These are phyloP conservation scores for Curvularia sp. DNA, from an alignment of 2,329 filamentous ascomycete species.

Conservation along the genomic window DNA sequence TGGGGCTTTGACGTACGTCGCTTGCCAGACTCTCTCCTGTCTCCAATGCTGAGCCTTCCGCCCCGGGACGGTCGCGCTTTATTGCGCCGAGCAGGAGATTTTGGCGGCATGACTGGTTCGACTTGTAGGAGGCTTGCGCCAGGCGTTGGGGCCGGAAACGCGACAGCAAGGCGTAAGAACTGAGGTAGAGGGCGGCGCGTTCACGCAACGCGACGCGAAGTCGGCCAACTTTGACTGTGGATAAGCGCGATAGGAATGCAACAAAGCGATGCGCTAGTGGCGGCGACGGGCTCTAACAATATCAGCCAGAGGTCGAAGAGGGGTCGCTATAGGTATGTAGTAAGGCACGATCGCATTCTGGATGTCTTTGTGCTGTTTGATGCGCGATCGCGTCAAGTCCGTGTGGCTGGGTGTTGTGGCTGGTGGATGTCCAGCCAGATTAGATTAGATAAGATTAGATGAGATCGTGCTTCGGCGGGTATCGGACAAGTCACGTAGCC, in stretches of 20 bases:
- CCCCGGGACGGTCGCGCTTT: slow-evolving; percentile 45
- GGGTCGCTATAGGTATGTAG: slow-evolving; percentile 14
- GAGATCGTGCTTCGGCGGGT: background rate
- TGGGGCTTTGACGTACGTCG: slow-evolving; percentile 24
- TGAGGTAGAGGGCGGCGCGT: slow-evolving; percentile 7
- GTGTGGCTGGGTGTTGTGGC: slow-evolving; percentile 39
- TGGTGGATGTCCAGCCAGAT: slow-evolving; percentile 17
- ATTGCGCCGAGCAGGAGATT: slow-evolving; percentile 38
- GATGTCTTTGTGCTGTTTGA: slow-evolving; percentile 15
- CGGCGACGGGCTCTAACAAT: background rate
- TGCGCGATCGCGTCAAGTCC: slow-evolving; percentile 11
- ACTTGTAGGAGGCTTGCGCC: background rate
- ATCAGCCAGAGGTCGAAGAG: background rate
- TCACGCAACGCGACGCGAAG: slow-evolving; percentile 2
- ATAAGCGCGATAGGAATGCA: slow-evolving; percentile 20
- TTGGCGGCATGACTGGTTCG: slow-evolving; percentile 27
- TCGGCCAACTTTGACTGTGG: background rate
- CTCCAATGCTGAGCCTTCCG: slow-evolving; percentile 27
- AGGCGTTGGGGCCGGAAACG: background rate
- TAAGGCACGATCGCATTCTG: slow-evolving; percentile 20
- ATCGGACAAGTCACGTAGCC: slow-evolving; percentile 42
- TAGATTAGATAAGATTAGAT: slow-evolving; percentile 14
- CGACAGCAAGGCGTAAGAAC: background rate
- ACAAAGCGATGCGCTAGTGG: background rate
- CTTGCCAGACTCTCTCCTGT: slow-evolving; percentile 31